Evolutionary conservation across 2,329 filamentous ascomycete genomes (phyloP).

Genomic region (Aspergillus carbonarius): DNA sequence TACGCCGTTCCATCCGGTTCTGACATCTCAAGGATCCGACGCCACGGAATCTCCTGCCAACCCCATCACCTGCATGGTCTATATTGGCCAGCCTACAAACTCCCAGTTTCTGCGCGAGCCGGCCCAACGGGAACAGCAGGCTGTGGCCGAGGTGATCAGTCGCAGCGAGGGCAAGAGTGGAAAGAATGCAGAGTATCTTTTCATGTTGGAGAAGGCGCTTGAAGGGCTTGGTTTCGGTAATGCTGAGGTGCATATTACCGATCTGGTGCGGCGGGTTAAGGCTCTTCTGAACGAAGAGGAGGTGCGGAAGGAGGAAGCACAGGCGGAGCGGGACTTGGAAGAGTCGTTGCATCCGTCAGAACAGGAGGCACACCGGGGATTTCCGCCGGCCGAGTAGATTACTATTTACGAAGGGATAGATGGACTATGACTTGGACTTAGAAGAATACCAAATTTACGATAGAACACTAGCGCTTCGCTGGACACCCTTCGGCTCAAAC

Average conservation of each 20-base stretch:
- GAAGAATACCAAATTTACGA: background rate
- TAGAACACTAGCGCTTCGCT: background rate
- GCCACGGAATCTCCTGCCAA: background rate
- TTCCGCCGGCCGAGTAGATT: background rate
- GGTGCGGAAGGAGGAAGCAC: conserved; percentile 31
- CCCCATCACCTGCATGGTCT: conserved; percentile 67
- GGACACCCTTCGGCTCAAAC: background rate
- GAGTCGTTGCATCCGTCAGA: conserved; percentile 23
- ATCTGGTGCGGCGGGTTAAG: conserved; percentile 72
- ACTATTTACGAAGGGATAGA: background rate
- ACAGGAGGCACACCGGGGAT: conserved; percentile 10
- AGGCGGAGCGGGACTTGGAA: conserved; percentile 30
- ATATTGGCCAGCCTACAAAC: conserved; percentile 92
- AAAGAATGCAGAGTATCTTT: conserved; percentile 85
- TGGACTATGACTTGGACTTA: background rate
- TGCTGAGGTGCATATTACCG: conserved; percentile 78
- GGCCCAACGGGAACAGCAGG: conserved; percentile 67
- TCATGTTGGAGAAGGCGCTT: conserved; percentile 74
- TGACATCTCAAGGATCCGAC: conserved; percentile 13
- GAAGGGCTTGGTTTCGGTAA: conserved; percentile 71
- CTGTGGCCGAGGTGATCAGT: conserved; percentile 77
- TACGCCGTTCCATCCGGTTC: conserved; percentile 72
- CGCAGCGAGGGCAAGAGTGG: conserved; percentile 78
- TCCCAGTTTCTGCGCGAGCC: conserved; percentile 71
- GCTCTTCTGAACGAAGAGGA: conserved; percentile 53